phyloP scores from a whole-genome alignment of 495 filamentous ascomycete genomes.

The Aspergillus taichungensis region DNA sequence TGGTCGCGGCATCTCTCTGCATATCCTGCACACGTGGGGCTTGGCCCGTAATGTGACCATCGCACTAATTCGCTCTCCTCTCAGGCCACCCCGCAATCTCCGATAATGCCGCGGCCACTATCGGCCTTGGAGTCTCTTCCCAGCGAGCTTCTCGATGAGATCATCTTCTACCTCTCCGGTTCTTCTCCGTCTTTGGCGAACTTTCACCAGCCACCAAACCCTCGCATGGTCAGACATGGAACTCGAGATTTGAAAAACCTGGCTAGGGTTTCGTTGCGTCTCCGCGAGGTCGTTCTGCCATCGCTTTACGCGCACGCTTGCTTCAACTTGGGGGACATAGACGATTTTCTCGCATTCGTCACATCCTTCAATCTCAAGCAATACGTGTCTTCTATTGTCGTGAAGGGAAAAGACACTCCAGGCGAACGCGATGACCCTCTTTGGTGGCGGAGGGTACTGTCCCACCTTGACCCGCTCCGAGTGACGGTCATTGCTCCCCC shows the following conservation, averaged over 20 bases:
- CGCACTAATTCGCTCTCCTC: neutral
- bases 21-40: neutral
- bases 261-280: conserved; percentile 15
- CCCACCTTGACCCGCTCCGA: conserved; percentile 19
- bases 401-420: conserved; percentile 5
- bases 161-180: conserved; percentile 21
- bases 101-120: conserved; percentile 14
- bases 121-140: conserved; percentile 20
- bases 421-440: conserved; percentile 10
- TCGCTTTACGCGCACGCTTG: conserved; percentile 26
- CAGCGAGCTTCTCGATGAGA: conserved; percentile 34
- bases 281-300: conserved; percentile 23
- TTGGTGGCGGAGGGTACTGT: conserved; percentile 28
- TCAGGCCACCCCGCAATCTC: neutral
- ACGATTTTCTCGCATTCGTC: conserved; percentile 22
- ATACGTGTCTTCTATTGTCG: conserved; percentile 28
- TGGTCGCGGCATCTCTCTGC: neutral
- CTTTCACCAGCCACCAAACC: conserved; percentile 18
- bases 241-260: conserved; percentile 27
- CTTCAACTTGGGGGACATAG: conserved; percentile 20
- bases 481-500: conserved; percentile 31
- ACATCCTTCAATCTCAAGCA: conserved; percentile 13
- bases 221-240: conserved; percentile 12
- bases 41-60: neutral
- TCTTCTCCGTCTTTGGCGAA: conserved; percentile 21